Base-by-base conservation (phyloP, 139 green algal species). In the Chlamydomonas urium region DNA sequence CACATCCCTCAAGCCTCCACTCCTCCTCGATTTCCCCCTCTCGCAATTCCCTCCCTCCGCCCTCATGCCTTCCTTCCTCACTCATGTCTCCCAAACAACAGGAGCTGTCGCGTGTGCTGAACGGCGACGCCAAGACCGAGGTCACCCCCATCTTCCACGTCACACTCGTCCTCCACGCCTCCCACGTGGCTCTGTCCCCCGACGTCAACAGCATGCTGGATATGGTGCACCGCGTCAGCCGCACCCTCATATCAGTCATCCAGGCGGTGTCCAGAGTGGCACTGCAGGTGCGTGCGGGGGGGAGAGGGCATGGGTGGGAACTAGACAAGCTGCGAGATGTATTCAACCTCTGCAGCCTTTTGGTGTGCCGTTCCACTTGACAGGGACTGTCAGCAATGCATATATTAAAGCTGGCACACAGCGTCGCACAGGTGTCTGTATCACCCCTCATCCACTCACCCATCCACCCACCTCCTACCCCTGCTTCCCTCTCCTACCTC, bases 121-220 rank as follows among this genome's bases (percentile, higher is more conserved):
- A 94, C 47, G 91, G 91, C 3, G 90, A 95, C 75, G 82, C 69
- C 53, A 92, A 91, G 83, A 92, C 87, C 32, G 86, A 91, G 75
- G 86, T 91, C 48, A 61, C 85, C 29, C 91, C 92, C 14, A 82
- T 96, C 35, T 96, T 96, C 83, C 83, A 86, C 65, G 81, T 91
- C 0, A 84, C 66, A 24, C 79, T 94, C 59, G 74, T 80, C 14
- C 76, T 95, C 50, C 83, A 81, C 29, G 86, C 57, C 70, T 37
- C 70, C 8, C 75, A 65, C n/a, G 88, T 93, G 81, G 82, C 93
- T 85, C 76, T 95, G 56, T 70, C 66, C 38, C 90, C 87, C 24
- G 85, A 79, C 36, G 81, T 93, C 65, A 85, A 93, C 75, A 80
- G 88, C 32, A 78, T 97, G 47, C 92, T 94, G 63, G 83, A 95